These are phyloP conservation scores for Piper betle DNA, from an alignment of 164 flowering plant species.

Conservation along the genomic window DNA sequence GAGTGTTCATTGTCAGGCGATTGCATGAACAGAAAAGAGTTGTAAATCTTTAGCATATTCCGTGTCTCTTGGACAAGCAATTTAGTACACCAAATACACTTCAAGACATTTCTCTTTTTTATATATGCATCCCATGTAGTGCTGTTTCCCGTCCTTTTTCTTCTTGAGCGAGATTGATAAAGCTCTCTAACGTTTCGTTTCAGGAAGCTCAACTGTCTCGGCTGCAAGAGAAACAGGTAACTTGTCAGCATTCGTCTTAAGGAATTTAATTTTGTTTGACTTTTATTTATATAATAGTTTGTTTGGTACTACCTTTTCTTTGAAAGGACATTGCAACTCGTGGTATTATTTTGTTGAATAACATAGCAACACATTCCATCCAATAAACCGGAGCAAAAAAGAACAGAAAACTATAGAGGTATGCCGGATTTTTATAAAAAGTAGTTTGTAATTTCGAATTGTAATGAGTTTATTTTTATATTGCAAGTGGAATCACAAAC, in stretches of 20 bases:
- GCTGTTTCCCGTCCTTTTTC: no score
- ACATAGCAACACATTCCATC: not conserved
- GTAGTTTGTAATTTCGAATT: not conserved
- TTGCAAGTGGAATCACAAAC: not conserved
- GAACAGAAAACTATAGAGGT: not conserved
- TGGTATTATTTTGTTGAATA: conserved; percentile 35
- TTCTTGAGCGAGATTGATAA: not conserved
- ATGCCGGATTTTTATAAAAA: not conserved
- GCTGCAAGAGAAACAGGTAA: conserved; percentile 72
- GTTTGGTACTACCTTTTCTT: not conserved
- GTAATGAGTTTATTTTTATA: no score
- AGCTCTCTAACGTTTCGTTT: not conserved
- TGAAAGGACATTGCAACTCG: conserved; percentile 29
- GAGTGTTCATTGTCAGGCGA: no score
- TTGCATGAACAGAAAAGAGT: no score
- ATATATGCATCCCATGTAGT: no score
- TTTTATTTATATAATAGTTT: not conserved
- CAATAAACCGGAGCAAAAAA: no score
- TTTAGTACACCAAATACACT: no score
- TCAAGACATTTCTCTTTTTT: no score
- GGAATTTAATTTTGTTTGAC: not conserved
- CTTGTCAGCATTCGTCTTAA: not conserved
- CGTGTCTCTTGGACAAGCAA: no score
- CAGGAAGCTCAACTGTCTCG: conserved; percentile 53
- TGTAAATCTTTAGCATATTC: no score